These are phyloP conservation scores for Nakazawaea laoshanensis DNA, from an alignment of 805 yeast genomes.

Conservation along the genomic window DNA sequence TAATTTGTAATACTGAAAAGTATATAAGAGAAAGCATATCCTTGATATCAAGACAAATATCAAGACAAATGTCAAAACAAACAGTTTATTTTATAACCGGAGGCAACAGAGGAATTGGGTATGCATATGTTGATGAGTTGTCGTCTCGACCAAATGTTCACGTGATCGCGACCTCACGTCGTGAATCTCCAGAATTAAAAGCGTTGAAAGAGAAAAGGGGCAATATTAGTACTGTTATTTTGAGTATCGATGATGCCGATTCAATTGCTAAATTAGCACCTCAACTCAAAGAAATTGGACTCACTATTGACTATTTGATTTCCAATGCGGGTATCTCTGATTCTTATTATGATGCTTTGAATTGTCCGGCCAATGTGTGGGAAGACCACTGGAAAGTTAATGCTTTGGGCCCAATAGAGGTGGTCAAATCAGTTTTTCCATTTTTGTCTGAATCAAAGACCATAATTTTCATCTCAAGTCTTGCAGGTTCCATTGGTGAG, in stretches of 20 bases:
- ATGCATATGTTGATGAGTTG: constrained; percentile 20
- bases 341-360: constrained; percentile 10
- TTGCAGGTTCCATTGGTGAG: constrained; percentile 17
- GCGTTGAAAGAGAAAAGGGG: neutral
- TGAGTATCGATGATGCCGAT: neutral
- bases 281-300: neutral
- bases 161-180: constrained; percentile 12
- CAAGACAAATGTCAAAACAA: no score
- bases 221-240: neutral
- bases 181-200: neutral
- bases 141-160: constrained; percentile 13
- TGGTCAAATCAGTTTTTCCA: constrained; percentile 9
- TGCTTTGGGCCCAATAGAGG: constrained; percentile 18
- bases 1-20: no score
- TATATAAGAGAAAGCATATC: no score
- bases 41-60: no score
- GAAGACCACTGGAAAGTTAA: constrained; percentile 17
- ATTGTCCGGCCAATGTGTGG: no score
- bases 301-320: neutral
- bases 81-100: constrained; percentile 30
- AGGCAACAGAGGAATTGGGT: constrained; percentile 36
- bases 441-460: neutral
- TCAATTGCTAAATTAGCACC: constrained; percentile 9
- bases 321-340: constrained; percentile 1
- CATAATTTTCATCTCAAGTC: constrained; percentile 19